Base-by-base conservation (phyloP, 352 stramenopile species). In the Pythium volutum region DNA sequence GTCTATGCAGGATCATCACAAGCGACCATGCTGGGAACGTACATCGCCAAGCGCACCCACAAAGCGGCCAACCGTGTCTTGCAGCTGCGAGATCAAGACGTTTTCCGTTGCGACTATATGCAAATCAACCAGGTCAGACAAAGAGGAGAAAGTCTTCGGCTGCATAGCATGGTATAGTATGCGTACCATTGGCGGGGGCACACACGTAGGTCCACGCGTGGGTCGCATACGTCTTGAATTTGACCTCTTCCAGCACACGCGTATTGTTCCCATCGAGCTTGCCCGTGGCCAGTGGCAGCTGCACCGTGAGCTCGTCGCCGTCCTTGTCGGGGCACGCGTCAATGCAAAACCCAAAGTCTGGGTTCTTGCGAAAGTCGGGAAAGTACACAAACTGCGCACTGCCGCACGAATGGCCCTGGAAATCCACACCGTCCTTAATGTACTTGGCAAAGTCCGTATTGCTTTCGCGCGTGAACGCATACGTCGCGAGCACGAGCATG, bases 291-390 rank as follows among this genome's bases (percentile, higher is more conserved):
- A 94, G 25, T n/a, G 84, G 80, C 57, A 93, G 56, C 12, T 72
- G 22, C n/a, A 89, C 68, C 11, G 55, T 71, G 29, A 94, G 22
- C 6, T 67, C 41, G n/a, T 87, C 51, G 10, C 77, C 82, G 23
- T 61, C 67, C 9, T 46, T 63, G 3, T 48, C 46, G 0, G 82
- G 82, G 69, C 84, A 94, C 18, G 53, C 22, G 27, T 77, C 64
- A 27, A 94, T 77, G 63, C 84, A 94, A 31, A 94, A 64, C 4
- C 84, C 84, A 75, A 94, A 94, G 56, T 94, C 84, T 16, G 84
- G 79, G 59, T 92, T 90, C 4, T 20, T 31, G 14, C 67, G 52
- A 42, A 84, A 80, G 41, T 91, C 79, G 4, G 84, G 84, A 58
- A 91, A 94, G 48, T 90, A 94, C 4, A 94, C 79, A 49, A 84